Evolutionary conservation across 2,329 filamentous ascomycete genomes (phyloP), one percentile per base, ranked within the genome.

Genomic region (Colletotrichum costaricense): DNA sequence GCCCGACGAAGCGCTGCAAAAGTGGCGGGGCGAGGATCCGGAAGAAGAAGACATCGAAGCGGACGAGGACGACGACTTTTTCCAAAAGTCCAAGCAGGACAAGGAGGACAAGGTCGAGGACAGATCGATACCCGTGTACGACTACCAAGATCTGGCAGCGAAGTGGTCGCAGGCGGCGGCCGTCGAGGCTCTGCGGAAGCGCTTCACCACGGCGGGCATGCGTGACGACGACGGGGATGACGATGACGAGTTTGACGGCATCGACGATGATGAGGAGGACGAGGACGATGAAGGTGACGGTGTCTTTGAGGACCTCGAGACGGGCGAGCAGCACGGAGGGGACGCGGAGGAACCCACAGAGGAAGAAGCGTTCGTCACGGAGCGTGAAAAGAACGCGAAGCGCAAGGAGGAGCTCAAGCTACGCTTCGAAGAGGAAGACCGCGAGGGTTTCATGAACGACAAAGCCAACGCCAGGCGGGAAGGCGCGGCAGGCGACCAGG

Each of bases 401-500:
- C 90, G 94, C 76, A 99, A 99, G 83, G 97, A 98, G 83, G 97
- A 99, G 81, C 90, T 99, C 66, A 97, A 95, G 81, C 87, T 97
- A 65, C 92, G 97, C 1, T 99, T 99, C 80, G 97, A 99, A 80
- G 95, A 98, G 82, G 97, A 99, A 86, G 97, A 99, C 80, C 90
- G 94, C n/a, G 97, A 99, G 80, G 97, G 97, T 0, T 95, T 98
- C 81, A 91, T 94, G 78, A 97, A 97, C 79, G 95, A 97, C 83
- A 97, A 97, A 80, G 92, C 94, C 33, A 91, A 92, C 63, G 93
- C 93, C 12, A 89, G 93, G 46, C 88, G 90, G 75, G 93, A 95
- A 76, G 91, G 90, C 35, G 38, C 38, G 16, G 38, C 38, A 42
- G 92, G 89, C 42, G 88, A 88, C 3, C 91, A 96, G 66, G 93